Evolutionary conservation across 176 grass and related monocot species (phyloP).

Genomic region (Rhynchospora pubera): DNA sequence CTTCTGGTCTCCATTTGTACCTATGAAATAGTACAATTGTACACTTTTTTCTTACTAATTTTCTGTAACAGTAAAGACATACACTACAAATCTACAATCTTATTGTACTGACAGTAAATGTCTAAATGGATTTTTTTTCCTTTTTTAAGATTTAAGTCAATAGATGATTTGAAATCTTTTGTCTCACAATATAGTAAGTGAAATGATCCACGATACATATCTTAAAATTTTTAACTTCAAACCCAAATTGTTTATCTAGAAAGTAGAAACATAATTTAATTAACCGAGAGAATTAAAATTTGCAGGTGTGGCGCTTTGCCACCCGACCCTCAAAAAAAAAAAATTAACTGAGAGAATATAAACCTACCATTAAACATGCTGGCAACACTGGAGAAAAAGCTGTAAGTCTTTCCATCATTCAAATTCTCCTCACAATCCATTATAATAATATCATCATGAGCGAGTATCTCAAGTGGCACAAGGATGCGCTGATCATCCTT

Average conservation of each 20-base stretch:
- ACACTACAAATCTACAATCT: neutral
- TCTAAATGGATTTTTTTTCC: neutral
- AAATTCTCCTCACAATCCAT: constrained; percentile 31
- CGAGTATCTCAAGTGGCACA: constrained; percentile 51
- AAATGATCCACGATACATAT: neutral
- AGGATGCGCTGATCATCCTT: constrained; percentile 67
- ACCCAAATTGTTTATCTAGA: neutral
- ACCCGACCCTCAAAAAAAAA: too few species aligned
- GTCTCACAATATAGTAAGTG: neutral
- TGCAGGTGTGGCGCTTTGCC: too few species aligned
- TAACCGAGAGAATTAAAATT: neutral
- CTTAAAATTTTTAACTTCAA: neutral
- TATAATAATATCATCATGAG: constrained; percentile 29
- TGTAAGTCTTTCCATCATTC: constrained; percentile 31
- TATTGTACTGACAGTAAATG: neutral
- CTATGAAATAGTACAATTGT: neutral
- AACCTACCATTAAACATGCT: neutral
- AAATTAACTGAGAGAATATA: neutral
- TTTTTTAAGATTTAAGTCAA: neutral
- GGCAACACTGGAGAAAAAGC: constrained; percentile 26
- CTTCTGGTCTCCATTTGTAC: constrained; percentile 22
- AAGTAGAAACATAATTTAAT: neutral
- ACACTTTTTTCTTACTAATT: neutral
- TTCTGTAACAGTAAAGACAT: neutral
- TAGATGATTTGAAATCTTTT: neutral